Base-by-base conservation (phyloP, 2,329 filamentous ascomycete species). In the Ophiostoma novo-ulmi region DNA sequence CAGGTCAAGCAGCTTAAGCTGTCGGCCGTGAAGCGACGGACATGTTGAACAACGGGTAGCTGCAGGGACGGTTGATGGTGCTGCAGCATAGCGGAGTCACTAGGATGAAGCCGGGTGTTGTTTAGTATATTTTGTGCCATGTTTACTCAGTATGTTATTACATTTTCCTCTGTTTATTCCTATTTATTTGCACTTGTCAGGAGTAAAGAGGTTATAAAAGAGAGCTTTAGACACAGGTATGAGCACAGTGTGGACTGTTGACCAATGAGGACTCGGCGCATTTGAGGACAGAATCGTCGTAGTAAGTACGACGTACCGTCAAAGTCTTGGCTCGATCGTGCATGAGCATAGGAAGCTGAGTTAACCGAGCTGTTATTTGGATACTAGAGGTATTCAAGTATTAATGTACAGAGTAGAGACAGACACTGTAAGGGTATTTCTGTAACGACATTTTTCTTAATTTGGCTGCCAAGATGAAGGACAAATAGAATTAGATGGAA, bases 281-380 rank as follows among this genome's bases (percentile, higher is more conserved):
- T 48, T 20, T 20, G 17, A 48, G 44, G 44, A n/a, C 44, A 2
- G 44, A 48, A 48, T 48, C 44, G 44, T 48, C 17, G 44, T 48
- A 48, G 44, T 48, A 10, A 58, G n/a, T 58, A 26, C 52, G 52
- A 58, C 52, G 61, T 38, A 64, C 38, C 61, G 61, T 64, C 61
- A 64, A 64, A 64, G 61, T 64, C 61, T 64, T 64, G 61, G 61
- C 61, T 64, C 61, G 61, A 64, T 64, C 61, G 58, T 64, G 61
- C 61, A 64, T 64, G 35, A 63, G 11, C 31, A 35, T 35, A 5
- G 58, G 14, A 11, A 63, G 58, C n/a, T 31, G 58, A 63, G 58
- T 31, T 38, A 35, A 64, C 31, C 58, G 58, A 64, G 61, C 61
- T 64, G 61, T 64, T 38, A 17, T 61, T 52, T 39, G 20, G 64